Conservation (phyloP, 2,329 filamentous ascomycete species). For the Microsporum audouinii region DNA sequence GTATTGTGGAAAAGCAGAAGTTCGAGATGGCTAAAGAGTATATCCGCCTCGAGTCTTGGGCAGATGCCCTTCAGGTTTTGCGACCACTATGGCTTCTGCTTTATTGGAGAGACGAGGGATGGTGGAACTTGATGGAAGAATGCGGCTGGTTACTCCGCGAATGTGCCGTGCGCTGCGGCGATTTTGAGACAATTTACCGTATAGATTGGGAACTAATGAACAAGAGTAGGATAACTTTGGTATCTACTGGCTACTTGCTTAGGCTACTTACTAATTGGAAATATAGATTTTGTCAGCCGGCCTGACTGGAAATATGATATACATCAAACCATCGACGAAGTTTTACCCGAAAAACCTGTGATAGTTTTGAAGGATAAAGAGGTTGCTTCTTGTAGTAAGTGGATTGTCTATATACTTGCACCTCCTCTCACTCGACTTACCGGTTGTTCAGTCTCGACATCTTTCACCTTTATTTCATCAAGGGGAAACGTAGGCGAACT, state of each 20-base stretch:
- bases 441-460: conserved; percentile 32
- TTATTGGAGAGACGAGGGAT: conserved; percentile 50
- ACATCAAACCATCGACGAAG: conserved; percentile 32
- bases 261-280: conserved; percentile 7
- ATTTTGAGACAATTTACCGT: conserved; percentile 40
- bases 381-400: conserved; percentile 38
- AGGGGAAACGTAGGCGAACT: conserved; percentile 51
- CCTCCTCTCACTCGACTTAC: not conserved
- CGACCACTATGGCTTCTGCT: conserved; percentile 44
- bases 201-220: conserved; percentile 48
- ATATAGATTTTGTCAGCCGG: conserved; percentile 27
- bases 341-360: conserved; percentile 33
- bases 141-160: conserved; percentile 45
- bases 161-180: conserved; percentile 37
- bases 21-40: conserved; percentile 46
- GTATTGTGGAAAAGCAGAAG: conserved; percentile 44
- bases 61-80: conserved; percentile 42
- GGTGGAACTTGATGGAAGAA: conserved; percentile 46
- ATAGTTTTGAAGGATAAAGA: conserved; percentile 40
- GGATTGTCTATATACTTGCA: not conserved
- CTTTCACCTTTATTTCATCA: conserved; percentile 42
- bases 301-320: conserved; percentile 36
- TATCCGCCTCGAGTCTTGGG: conserved; percentile 39
- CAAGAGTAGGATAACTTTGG: conserved; percentile 21
- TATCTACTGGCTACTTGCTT: not conserved